Conservation (phyloP, 305 asterid genomes). For the Fraxinus sp. region DNA sequence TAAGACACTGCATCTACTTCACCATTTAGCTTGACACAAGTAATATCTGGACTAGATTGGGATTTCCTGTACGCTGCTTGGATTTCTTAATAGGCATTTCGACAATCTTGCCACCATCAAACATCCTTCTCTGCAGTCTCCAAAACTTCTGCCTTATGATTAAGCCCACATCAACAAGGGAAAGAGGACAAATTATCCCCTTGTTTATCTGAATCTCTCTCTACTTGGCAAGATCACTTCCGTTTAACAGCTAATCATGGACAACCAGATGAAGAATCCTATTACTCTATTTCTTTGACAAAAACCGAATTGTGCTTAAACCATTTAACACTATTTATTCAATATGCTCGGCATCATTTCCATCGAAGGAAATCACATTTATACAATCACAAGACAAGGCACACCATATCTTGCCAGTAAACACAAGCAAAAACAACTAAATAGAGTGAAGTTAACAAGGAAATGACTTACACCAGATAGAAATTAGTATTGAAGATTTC, state of each 20-base stretch:
- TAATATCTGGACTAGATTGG: conserved; percentile 24
- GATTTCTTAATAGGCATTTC: not conserved
- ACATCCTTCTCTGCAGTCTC: not conserved
- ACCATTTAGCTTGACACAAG: conserved; percentile 23
- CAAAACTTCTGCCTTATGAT: conserved; percentile 13
- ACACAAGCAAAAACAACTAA: not conserved
- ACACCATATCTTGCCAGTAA: not conserved
- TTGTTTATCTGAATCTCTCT: not conserved
- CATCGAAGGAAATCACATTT: not conserved
- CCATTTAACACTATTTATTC: not conserved
- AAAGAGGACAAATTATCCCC: not conserved
- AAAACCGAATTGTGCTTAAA: not conserved
- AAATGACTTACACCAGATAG: conserved; percentile 9
- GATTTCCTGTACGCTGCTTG: not conserved
- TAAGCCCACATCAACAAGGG: conserved; percentile 74
- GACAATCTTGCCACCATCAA: not conserved
- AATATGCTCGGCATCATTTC: not conserved
- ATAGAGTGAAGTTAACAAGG: conserved; percentile 1
- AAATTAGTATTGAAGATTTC: conserved; percentile 14
- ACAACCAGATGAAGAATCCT: not conserved
- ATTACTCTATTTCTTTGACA: not conserved
- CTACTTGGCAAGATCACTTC: not conserved
- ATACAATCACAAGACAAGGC: not conserved
- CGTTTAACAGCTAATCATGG: not conserved
- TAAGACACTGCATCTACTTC: not conserved